A percentile compares a stretch with the other conserved stretches of the same genome.
Conservation (phyloP, 2,329 filamentous ascomycete species). For the Penicillium sp. region DNA sequence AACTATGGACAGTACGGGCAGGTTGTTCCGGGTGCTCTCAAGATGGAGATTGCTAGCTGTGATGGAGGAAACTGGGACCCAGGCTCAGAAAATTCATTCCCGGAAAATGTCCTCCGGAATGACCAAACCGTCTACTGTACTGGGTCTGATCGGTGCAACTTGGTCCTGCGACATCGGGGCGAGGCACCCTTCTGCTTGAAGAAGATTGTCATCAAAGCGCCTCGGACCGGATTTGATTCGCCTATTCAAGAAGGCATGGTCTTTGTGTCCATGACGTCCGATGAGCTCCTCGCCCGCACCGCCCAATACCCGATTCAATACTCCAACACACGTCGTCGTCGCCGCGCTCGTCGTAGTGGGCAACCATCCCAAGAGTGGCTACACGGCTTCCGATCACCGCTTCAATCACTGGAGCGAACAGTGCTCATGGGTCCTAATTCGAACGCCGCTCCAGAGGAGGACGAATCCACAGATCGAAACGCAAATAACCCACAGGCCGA, state of each 20-base stretch:
- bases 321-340: conserved; percentile 32
- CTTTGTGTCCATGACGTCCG: conserved; percentile 81
- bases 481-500: conserved; percentile 24
- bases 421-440: conserved; percentile 22
- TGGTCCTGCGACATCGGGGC: conserved; percentile 78
- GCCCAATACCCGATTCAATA: conserved; percentile 74
- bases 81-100: conserved; percentile 56
- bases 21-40: conserved; percentile 75
- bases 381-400: conserved; percentile 36
- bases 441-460: conserved; percentile 27
- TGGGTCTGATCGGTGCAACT: conserved; percentile 80
- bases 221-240: conserved; percentile 74
- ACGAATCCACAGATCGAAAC: conserved; percentile 11
- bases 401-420: conserved; percentile 33
- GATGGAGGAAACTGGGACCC: conserved; percentile 71
- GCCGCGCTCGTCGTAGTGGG: conserved; percentile 28
- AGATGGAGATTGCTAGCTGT: conserved; percentile 85
- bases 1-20: conserved; percentile 85
- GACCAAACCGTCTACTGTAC: conserved; percentile 88
- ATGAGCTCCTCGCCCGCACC: conserved; percentile 71
- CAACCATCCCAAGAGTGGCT: conserved; percentile 43
- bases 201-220: conserved; percentile 84
- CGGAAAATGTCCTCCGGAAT: conserved; percentile 79
- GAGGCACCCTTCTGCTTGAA: conserved; percentile 77
- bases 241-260: conserved; percentile 90